These are phyloP conservation scores for Auricularia auricula-judae DNA, from an alignment of 768 basidiomycete genomes.

Conservation along the genomic window DNA sequence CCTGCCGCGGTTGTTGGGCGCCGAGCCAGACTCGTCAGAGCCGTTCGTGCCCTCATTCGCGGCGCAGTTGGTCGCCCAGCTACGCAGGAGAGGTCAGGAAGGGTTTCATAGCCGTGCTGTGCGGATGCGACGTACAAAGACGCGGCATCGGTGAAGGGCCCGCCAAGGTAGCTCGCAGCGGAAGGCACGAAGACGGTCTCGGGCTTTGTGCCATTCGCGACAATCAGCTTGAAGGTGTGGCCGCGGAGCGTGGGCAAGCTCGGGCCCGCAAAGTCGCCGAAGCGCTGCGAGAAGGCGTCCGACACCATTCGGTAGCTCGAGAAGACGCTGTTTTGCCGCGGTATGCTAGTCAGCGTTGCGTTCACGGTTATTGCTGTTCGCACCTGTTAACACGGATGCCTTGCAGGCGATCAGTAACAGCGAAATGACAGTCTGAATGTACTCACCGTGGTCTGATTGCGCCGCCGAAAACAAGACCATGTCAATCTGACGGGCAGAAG, in stretches of 20 bases:
- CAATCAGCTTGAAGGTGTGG: constrained; percentile 36
- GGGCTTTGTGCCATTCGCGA: constrained; percentile 31
- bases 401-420: constrained; percentile 16
- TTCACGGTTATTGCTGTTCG: not conserved
- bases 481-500: not conserved
- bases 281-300: constrained; percentile 39
- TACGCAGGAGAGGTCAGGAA: constrained; percentile 13
- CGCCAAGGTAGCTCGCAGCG: constrained; percentile 35
- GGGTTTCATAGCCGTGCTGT: not conserved
- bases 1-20: not conserved
- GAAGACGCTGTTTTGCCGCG: constrained; percentile 27
- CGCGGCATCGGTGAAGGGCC: constrained; percentile 35
- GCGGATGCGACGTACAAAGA: constrained; percentile 35
- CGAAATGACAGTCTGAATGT: not conserved
- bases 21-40: constrained; percentile 26
- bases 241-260: constrained; percentile 34
- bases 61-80: constrained; percentile 51
- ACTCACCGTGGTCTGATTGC: not conserved
- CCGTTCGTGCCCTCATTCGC: constrained; percentile 41
- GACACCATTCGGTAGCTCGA: constrained; percentile 42
- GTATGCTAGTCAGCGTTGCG: not conserved
- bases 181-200: constrained; percentile 46
- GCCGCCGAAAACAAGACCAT: not conserved
- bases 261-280: constrained; percentile 47
- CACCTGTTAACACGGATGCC: constrained; percentile 45